Percentiles rank a stretch among this genome's conserved stretches.
These are phyloP conservation scores for Candida oleophila DNA, from an alignment of 805 yeast species.

Conservation along the genomic window DNA sequence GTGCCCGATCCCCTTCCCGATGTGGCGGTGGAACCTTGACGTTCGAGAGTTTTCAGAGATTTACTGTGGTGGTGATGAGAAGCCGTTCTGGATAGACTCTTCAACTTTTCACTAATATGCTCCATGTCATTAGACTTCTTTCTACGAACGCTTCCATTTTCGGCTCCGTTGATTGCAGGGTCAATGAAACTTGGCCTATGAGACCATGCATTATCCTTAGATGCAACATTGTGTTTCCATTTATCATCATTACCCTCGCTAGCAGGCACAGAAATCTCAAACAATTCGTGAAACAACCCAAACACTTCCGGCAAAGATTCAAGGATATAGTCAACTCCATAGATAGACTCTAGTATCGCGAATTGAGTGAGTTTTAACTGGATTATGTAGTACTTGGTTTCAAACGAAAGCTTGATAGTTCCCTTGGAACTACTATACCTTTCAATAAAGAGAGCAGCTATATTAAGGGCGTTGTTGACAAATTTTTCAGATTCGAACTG, in stretches of 20 bases:
- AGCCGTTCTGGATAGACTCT: background rate
- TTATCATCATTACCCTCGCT: background rate
- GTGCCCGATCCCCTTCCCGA: background rate
- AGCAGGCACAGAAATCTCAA: conserved; percentile 20
- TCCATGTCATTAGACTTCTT: conserved; percentile 7
- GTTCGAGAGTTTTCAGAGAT: background rate
- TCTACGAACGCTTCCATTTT: background rate
- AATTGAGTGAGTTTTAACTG: conserved; percentile 76
- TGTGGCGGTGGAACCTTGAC: background rate
- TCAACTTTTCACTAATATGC: conserved; percentile 6
- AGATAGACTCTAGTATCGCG: conserved; percentile 60
- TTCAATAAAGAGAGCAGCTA: conserved; percentile 32
- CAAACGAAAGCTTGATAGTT: conserved; percentile 19
- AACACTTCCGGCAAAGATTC: conserved; percentile 69
- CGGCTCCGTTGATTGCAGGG: conserved; percentile 14
- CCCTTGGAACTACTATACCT: conserved; percentile 20
- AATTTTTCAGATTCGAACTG: conserved; percentile 50
- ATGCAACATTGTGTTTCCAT: conserved; percentile 10
- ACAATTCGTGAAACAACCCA: conserved; percentile 52
- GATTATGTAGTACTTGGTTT: conserved; percentile 48
- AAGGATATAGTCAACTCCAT: conserved; percentile 57
- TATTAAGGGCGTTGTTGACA: conserved; percentile 50
- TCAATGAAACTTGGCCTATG: conserved; percentile 43
- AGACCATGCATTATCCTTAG: conserved; percentile 26
- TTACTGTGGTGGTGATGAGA: background rate